Evolutionary conservation across 1,284 basidiomycete genomes (phyloP), one percentile per base, ranked within the genome.

Genomic region (Leccinum proximum): DNA sequence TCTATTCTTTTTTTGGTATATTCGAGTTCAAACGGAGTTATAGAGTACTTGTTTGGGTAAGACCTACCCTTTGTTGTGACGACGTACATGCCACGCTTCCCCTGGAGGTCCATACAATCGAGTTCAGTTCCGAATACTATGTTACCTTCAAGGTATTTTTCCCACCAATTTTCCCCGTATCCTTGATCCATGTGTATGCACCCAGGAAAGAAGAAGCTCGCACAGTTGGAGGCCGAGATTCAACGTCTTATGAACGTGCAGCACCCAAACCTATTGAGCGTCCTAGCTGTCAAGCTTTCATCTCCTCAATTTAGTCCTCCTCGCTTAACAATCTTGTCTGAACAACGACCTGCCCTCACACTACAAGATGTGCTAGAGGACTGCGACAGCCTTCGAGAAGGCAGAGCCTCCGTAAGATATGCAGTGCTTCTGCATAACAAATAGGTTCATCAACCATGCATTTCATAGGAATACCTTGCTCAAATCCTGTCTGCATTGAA

Each of bases 401-500:
- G 87, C 42, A 81, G 87, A 38, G 87, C 85, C n/a, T 80, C 81
- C 37, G 87, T 89, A 67, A 67, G 72, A 26, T 11, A 1, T 40
- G 79, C 76, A 14, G 59, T 48, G 22, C 59, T 33, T 60, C 2
- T 40, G 16, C 9, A 2, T 10, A 6, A 10, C 3, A 5, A 14
- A 37, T 22, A 8, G 2, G 53, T 59, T 66, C 35, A 67, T 35
- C 22, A 8, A 58, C 26, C 4, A 22, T 54, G 7, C 1, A 13
- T 59, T 9, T n/a, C 4, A 40, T 66, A 90, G 88, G 89, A 89
- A 61, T 93, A 92, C 69, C 77, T 91, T 1, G 78, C 77, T 1
- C 91, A 93, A 71, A 87, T 91, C 53, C 75, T 93, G 1, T 82
- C 83, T 1, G 91, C 83, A 0, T 73, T 93, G 57, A 85, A 87